Evolutionary conservation across 306 rosid genomes (phyloP).

Genomic region (Abrus precatorius): DNA sequence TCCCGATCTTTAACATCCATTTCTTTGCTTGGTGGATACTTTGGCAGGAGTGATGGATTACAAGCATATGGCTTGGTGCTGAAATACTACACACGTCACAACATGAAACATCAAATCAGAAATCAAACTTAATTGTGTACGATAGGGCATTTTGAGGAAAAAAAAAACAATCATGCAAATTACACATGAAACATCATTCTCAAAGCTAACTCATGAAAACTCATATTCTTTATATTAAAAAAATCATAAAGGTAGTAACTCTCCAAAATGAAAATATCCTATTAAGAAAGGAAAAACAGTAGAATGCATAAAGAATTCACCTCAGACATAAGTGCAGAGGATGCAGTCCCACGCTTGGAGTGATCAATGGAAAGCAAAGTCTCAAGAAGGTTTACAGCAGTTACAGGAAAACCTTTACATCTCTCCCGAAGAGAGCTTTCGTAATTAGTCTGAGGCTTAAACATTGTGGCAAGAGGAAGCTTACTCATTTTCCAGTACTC

Average conservation of each 20-base stretch:
- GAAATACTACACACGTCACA: conserved; percentile 72
- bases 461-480: conserved; percentile 97
- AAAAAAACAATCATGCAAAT: background rate
- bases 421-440: conserved; percentile 74
- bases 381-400: conserved; percentile 73
- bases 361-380: conserved; percentile 82
- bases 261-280: background rate
- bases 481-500: conserved; percentile 85
- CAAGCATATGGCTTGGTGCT: conserved; percentile 84
- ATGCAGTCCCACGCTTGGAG: conserved; percentile 84
- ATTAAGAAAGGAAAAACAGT: conserved; percentile 12
- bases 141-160: conserved; percentile 5
- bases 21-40: conserved; percentile 95
- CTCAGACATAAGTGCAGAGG: conserved; percentile 92
- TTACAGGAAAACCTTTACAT: conserved; percentile 70
- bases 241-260: background rate
- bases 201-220: conserved; percentile 23
- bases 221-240: background rate
- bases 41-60: conserved; percentile 81
- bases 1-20: conserved; percentile 81
- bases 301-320: conserved; percentile 51
- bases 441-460: conserved; percentile 80
- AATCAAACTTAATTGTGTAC: conserved; percentile 4
- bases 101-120: conserved; percentile 43
- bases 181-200: background rate